A percentile compares a stretch with the other conserved stretches of the same genome.
Evolutionary conservation across 495 filamentous ascomycete species (phyloP).

Genomic region (Paragyromitra xinjiangensis): DNA sequence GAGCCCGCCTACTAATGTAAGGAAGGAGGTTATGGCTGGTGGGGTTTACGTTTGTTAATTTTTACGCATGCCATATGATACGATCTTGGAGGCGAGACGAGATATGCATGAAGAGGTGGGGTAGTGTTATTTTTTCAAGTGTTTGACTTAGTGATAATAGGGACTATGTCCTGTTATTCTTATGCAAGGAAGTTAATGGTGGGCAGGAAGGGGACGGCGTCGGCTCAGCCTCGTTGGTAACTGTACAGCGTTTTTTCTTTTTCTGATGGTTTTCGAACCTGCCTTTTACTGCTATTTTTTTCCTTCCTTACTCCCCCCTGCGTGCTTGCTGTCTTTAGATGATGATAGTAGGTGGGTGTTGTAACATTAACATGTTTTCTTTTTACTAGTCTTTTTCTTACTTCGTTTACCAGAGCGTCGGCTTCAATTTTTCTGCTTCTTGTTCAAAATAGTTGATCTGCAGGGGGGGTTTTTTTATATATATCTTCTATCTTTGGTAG

Average conservation of each 20-base stretch:
- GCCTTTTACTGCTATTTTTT: conserved; percentile 19
- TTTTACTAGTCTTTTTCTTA: conserved; percentile 9
- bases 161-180: conserved; percentile 40
- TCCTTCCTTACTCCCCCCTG: conserved; percentile 11
- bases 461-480: conserved; percentile 23
- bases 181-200: conserved; percentile 16
- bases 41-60: conserved; percentile 51
- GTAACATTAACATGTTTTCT: conserved; percentile 42
- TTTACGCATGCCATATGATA: conserved; percentile 22
- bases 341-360: conserved; percentile 13
- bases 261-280: conserved; percentile 1
- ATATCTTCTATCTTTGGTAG: conserved; percentile 33
- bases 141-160: conserved; percentile 43
- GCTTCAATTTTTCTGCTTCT: conserved; percentile 23
- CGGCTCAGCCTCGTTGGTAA: conserved; percentile 11
- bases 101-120: conserved; percentile 2
- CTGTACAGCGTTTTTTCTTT: conserved; percentile 4
- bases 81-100: conserved; percentile 20
- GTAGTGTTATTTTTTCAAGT: conserved; percentile 13
- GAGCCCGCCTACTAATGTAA: conserved; percentile 42
- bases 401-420: conserved; percentile 22
- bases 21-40: conserved; percentile 50
- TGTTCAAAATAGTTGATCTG: conserved; percentile 43
- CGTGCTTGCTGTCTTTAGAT: conserved; percentile 1
- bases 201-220: conserved; percentile 13